Base-by-base conservation (phyloP, 1,284 basidiomycete genomes). In the Irpex lacteus region DNA sequence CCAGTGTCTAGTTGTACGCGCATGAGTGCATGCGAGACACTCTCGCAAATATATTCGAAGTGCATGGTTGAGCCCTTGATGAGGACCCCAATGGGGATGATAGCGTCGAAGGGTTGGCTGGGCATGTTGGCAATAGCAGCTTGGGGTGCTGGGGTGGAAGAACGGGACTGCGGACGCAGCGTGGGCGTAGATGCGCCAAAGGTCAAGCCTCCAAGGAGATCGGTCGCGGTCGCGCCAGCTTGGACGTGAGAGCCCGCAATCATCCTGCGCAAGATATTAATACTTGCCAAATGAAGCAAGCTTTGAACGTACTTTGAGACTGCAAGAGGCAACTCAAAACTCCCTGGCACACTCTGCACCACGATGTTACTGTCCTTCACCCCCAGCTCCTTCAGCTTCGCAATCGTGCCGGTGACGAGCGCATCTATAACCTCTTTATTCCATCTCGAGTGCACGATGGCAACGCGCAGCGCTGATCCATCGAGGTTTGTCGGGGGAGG, bases 21-120 rank as follows among this genome's bases (percentile, higher is more conserved):
- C 97, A 98, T 99, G 70, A 99, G 82, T 47, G 91, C 96, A 71
- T 97, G 91, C 54, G 94, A 90, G 65, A 98, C 94, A 63, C 89
- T 86, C 70, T 98, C 96, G 74, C 88, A 94, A 76, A 99, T 99
- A 82, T 99, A 99, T 78, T 98, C 96, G 75, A 98, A 98, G 80
- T 98, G 96, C 94, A 97, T 97, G 13, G 96, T 98, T 3, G 88
- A 85, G 63, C 96, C 97, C 78, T 99, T 99, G 85, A 99, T 98
- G 74, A 99, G 89, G 55, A 96, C 95, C 8, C 97, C 97, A 72
- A 99, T 95, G 49, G 96, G 94, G 73, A 99, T 97, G 68, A 98
- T 89, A 9, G 96, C 98, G 77, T 97, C 92, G 70, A 98, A 96
- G 0, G 94, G 89, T 63, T 85, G 83, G 59, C 82, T 85, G 8